Conservation (phyloP, 805 yeast genomes). For the Sugiyamaella mastotermitis region DNA sequence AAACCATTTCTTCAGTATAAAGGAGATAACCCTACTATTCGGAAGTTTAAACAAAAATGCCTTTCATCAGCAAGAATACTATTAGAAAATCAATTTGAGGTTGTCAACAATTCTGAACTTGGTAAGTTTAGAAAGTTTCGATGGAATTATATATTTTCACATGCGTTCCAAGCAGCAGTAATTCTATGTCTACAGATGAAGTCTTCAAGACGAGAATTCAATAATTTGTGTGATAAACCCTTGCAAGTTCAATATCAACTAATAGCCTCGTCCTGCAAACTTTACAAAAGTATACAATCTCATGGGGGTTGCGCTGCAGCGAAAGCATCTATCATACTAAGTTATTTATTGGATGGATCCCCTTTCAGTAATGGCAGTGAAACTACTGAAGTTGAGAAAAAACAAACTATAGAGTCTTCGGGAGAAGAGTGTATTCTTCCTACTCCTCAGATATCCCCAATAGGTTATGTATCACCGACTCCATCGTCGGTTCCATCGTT, state of each 20-base stretch:
- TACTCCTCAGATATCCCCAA: no score
- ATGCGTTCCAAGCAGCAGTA: slow-evolving; percentile 13
- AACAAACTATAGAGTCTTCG: no score
- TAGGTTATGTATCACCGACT: no score
- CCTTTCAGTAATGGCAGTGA: background rate
- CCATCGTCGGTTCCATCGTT: no score
- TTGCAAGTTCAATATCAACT: no score
- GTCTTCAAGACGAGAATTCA: background rate
- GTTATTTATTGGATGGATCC: slow-evolving; percentile 5
- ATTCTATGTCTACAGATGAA: slow-evolving; percentile 5
- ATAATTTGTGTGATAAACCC: no score
- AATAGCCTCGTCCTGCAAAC: slow-evolving; percentile 5
- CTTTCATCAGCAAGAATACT: slow-evolving; percentile 9
- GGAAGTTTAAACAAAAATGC: slow-evolving; percentile 7
- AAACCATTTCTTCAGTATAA: slow-evolving; percentile 7
- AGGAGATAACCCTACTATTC: slow-evolving; percentile 1
- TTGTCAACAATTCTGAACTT: slow-evolving; percentile 5
- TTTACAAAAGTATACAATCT: slow-evolving; percentile 5
- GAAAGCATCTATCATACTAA: slow-evolving; percentile 10
- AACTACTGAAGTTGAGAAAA: no score
- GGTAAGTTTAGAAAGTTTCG: slow-evolving; percentile 7
- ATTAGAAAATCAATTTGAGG: slow-evolving; percentile 10
- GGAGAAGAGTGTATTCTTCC: no score
- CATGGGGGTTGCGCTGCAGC: slow-evolving; percentile 14
- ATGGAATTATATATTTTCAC: slow-evolving; percentile 13